Evolutionary conservation across 106 monocot species (phyloP).

Genomic region (Dioscorea zingiberensis): DNA sequence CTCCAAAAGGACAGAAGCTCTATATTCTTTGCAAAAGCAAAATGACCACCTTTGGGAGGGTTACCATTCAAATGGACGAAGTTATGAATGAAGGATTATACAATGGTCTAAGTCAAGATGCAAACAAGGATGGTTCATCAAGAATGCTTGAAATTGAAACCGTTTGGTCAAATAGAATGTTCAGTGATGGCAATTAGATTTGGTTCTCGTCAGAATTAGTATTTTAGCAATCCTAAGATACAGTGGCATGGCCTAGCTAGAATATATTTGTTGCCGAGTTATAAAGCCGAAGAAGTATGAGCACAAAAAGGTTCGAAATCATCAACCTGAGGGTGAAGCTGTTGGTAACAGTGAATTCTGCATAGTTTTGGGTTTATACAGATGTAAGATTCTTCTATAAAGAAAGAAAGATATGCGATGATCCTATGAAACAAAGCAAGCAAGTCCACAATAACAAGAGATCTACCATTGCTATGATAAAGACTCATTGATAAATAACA

Average conservation of each 20-base stretch:
- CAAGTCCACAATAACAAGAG: too few species aligned
- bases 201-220: too few species aligned
- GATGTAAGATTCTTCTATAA: too few species aligned
- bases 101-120: conserved; percentile 72
- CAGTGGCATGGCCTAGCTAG: too few species aligned
- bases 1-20: conserved; percentile 85
- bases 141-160: conserved; percentile 79
- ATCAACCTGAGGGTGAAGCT: background rate
- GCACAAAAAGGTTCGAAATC: background rate
- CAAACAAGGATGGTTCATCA: conserved; percentile 47
- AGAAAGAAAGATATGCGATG: too few species aligned
- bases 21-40: conserved; percentile 82
- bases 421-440: too few species aligned
- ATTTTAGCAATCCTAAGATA: too few species aligned
- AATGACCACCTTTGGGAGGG: conserved; percentile 71
- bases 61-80: conserved; percentile 82
- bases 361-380: conserved; percentile 5
- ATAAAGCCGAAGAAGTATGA: background rate
- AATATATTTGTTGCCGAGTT: background rate
- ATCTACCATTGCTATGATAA: too few species aligned
- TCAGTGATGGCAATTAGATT: conserved; percentile 23
- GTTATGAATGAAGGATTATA: conserved; percentile 73
- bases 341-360: background rate
- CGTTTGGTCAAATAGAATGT: conserved; percentile 66
- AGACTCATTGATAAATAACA: too few species aligned